A percentile compares a stretch with the other conserved stretches of the same genome.
Conservation (phyloP, 768 basidiomycete species). For the Hortiboletus campestris region DNA sequence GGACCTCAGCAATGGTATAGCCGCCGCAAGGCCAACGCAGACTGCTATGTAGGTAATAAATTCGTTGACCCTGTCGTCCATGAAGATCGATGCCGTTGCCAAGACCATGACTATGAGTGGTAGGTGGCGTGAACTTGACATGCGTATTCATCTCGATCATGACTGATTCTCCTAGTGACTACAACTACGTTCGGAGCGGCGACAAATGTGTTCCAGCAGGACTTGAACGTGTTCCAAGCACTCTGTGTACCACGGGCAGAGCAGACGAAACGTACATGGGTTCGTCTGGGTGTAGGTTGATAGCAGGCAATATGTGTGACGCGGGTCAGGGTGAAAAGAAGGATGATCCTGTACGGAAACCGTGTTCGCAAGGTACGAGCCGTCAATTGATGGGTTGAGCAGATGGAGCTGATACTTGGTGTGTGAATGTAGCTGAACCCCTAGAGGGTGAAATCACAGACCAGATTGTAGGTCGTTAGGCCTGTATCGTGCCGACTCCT, state of each 20-base stretch:
- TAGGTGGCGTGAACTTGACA: conserved; percentile 36
- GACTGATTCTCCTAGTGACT: conserved; percentile 58
- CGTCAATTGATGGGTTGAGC: background rate
- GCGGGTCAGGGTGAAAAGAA: conserved; percentile 55
- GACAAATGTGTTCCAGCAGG: conserved; percentile 80
- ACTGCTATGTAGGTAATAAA: conserved; percentile 90
- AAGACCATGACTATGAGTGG: conserved; percentile 94
- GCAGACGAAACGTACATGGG: conserved; percentile 70
- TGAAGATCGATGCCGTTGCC: conserved; percentile 81
- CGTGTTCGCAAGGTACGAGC: conserved; percentile 68
- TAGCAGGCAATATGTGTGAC: conserved; percentile 89
- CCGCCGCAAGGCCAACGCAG: conserved; percentile 75
- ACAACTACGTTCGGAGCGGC: conserved; percentile 78
- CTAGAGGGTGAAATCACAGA: conserved; percentile 75
- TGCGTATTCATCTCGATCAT: background rate
- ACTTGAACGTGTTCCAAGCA: conserved; percentile 82
- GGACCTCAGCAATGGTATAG: conserved; percentile 85
- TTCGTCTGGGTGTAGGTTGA: conserved; percentile 88
- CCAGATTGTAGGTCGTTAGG: conserved; percentile 53
- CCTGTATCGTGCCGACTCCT: background rate
- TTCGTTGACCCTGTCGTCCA: conserved; percentile 82
- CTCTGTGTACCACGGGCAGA: conserved; percentile 53
- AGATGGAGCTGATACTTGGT: background rate
- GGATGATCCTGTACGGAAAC: conserved; percentile 68
- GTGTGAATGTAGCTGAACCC: conserved; percentile 59